Evolutionary conservation across 176 grass and related monocot species (phyloP).

Genomic region (Carex parvula): DNA sequence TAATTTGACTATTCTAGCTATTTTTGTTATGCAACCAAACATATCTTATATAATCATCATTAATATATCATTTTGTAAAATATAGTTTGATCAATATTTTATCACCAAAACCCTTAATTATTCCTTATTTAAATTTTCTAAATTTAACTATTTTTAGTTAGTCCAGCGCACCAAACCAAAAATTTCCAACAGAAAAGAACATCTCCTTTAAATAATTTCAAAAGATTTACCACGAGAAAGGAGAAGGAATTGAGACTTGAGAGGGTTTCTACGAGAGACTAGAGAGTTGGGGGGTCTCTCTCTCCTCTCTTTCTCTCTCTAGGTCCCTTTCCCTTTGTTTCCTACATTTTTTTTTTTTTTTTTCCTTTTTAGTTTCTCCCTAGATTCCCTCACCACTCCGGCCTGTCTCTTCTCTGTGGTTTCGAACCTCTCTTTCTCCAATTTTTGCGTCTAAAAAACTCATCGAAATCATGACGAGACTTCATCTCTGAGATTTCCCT

Average conservation of each 20-base stretch:
- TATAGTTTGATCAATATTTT: neutral
- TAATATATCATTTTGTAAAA: neutral
- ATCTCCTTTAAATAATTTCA: neutral
- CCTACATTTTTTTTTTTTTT: slow-evolving; percentile 13
- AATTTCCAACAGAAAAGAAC: neutral
- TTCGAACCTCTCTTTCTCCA: neutral
- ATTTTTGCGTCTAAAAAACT: slow-evolving; percentile 11
- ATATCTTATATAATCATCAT: neutral
- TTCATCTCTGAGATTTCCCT: neutral
- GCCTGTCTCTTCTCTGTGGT: slow-evolving; percentile 13
- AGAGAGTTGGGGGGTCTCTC: slow-evolving; percentile 21
- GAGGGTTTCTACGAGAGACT: slow-evolving; percentile 36
- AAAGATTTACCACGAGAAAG: neutral
- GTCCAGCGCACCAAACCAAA: neutral
- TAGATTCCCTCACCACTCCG: slow-evolving; percentile 7
- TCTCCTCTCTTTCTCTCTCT: slow-evolving; percentile 19
- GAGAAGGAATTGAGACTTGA: slow-evolving; percentile 13
- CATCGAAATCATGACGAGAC: slow-evolving; percentile 2
- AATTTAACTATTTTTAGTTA: neutral
- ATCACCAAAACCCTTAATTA: neutral
- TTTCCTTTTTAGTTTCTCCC: slow-evolving; percentile 6
- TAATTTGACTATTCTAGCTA: too few species aligned
- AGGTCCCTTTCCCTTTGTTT: slow-evolving; percentile 8
- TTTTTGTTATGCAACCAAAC: too few species aligned
- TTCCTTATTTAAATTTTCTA: neutral